These are phyloP conservation scores for Elsinoe ampelina DNA, from an alignment of 2,329 filamentous ascomycete genomes.

Conservation along the genomic window DNA sequence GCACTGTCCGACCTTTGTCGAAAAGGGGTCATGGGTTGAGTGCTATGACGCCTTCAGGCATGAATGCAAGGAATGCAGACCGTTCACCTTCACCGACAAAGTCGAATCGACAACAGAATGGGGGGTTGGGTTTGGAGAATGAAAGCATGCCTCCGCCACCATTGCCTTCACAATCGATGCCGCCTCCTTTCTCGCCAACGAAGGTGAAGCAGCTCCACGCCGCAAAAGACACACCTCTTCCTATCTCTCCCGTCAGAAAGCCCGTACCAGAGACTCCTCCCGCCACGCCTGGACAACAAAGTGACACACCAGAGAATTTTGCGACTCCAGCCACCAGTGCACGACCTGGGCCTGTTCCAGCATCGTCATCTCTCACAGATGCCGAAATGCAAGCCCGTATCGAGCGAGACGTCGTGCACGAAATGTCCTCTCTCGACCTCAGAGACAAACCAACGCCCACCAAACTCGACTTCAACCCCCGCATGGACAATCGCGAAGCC, in stretches of 20 bases:
- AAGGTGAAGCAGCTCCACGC: constrained; percentile 13
- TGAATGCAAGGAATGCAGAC: constrained; percentile 58
- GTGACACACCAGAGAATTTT: constrained; percentile 21
- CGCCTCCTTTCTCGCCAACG: constrained; percentile 34
- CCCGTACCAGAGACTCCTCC: constrained; percentile 30
- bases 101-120: constrained; percentile 11
- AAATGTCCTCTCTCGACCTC: constrained; percentile 19
- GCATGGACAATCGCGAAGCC: neutral
- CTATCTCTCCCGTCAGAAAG: constrained; percentile 37
- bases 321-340: constrained; percentile 23
- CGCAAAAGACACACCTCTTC: constrained; percentile 38
- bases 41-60: constrained; percentile 69
- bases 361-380: constrained; percentile 30
- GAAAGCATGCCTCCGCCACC: constrained; percentile 26
- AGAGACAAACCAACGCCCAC: constrained; percentile 21
- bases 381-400: constrained; percentile 42
- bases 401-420: constrained; percentile 34
- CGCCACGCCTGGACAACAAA: constrained; percentile 23
- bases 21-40: constrained; percentile 56
- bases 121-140: constrained; percentile 13
- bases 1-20: constrained; percentile 79
- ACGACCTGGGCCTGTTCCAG: constrained; percentile 17
- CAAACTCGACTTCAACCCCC: neutral
- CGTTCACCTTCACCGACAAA: constrained; percentile 26
- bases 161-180: constrained; percentile 19